Conservation (phyloP, 2,329 filamentous ascomycete genomes). For the Alternaria rosae region DNA sequence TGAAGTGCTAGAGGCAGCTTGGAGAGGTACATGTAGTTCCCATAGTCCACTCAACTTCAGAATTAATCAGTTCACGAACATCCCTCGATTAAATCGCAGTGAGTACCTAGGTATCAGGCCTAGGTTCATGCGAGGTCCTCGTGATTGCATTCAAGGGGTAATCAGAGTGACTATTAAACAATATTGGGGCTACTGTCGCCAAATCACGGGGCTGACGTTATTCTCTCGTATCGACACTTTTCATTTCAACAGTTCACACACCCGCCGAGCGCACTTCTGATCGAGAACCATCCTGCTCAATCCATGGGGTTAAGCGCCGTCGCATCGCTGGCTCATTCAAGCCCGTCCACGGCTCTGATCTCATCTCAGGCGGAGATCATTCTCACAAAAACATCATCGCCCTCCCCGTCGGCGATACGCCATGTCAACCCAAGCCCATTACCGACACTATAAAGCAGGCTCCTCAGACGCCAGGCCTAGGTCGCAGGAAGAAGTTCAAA, state of each 20-base stretch:
- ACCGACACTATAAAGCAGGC: too few species aligned
- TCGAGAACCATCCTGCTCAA: neutral
- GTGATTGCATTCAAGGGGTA: neutral
- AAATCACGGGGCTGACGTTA: neutral
- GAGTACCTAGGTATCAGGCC: too few species aligned
- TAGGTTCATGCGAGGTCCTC: neutral
- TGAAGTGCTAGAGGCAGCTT: neutral
- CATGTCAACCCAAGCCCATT: neutral
- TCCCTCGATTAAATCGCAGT: too few species aligned
- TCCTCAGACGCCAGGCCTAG: too few species aligned
- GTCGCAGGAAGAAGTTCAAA: neutral
- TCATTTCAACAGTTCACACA: neutral
- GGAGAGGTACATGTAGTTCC: neutral
- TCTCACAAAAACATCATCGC: neutral
- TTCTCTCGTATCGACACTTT: neutral
- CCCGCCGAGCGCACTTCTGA: neutral
- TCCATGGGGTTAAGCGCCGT: neutral
- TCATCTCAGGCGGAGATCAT: neutral
- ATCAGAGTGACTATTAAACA: neutral
- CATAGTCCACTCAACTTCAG: neutral
- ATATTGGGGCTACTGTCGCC: neutral
- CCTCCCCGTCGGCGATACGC: neutral
- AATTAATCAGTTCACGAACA: neutral
- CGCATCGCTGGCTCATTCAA: neutral
- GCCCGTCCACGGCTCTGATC: neutral